Percentiles rank a stretch among this genome's conserved stretches.
These are phyloP conservation scores for Cordyceps fumosorosea DNA, from an alignment of 2,329 filamentous ascomycete species.

Conservation along the genomic window DNA sequence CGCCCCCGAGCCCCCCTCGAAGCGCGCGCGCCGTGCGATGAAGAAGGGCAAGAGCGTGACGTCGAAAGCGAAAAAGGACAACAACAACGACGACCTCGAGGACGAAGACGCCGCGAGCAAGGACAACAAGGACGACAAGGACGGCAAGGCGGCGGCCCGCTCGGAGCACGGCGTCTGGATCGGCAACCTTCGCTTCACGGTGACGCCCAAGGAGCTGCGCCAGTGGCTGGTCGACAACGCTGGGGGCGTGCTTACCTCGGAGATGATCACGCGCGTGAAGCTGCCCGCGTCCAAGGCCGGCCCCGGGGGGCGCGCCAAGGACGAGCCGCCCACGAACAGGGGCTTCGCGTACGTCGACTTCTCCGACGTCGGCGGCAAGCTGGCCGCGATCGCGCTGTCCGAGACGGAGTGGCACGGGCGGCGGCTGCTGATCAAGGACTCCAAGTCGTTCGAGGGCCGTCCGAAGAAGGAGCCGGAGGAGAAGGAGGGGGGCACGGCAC, in stretches of 20 bases:
- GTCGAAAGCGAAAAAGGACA: constrained; percentile 31
- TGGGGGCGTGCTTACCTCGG: constrained; percentile 56
- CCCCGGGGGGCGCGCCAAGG: constrained; percentile 21
- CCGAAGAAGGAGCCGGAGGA: constrained; percentile 56
- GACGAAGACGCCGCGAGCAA: constrained; percentile 32
- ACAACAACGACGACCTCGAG: constrained; percentile 28
- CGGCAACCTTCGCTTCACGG: constrained; percentile 83
- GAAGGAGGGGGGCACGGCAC: constrained; percentile 18
- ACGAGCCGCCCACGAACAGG: constrained; percentile 55
- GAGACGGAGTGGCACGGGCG: constrained; percentile 73
- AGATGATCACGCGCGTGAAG: constrained; percentile 77
- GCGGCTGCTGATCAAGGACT: constrained; percentile 85
- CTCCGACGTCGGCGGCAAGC: constrained; percentile 57
- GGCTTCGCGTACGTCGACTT: constrained; percentile 98
- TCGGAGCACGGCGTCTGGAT: constrained; percentile 90
- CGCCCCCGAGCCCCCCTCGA: constrained; percentile 90
- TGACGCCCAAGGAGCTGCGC: constrained; percentile 67
- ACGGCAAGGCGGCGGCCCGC: constrained; percentile 45
- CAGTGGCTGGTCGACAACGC: constrained; percentile 72
- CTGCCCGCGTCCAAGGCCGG: constrained; percentile 58
- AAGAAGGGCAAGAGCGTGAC: constrained; percentile 71
- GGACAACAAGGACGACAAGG: constrained; percentile 23
- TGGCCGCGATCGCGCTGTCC: constrained; percentile 77
- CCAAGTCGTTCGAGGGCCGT: constrained; percentile 84
- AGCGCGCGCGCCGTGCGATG: constrained; percentile 80